Base-by-base conservation (phyloP, 106 monocot species). In the Allium cepa region DNA sequence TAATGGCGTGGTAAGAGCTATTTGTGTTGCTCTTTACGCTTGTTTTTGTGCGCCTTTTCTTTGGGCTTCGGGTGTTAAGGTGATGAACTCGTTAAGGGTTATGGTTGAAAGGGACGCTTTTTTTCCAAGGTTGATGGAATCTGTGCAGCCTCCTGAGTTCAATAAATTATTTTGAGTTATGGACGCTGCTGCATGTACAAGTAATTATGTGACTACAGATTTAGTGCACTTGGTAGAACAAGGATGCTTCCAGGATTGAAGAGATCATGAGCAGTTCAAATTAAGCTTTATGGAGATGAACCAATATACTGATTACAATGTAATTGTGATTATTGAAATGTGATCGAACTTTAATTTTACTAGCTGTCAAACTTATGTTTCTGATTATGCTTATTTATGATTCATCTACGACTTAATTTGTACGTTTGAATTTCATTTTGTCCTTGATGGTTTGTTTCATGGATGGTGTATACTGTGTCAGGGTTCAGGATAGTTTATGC, bases 71-170 rank as follows among this genome's bases (percentile, higher is more conserved):
- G 47, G 83, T 67, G 49, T 26, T 14, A 86, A 81, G 53, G 59
- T 77, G 10, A 53, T 72, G 69, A 11, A 4, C 14, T 79, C 78
- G 14, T 71, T 90, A 63, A 85, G 83, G 13, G 15, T 45, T 13
- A 27, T 86, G 56, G 26, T 79, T 6, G 90, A 90, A 17, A 68
- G 86, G 50, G 90, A 90, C 12, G 76, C 53, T 0, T 86, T 81
- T 73, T 90, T 86, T 70, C 83, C 80, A 5, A 83, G 86, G 50
- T 64, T 83, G 12, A 83, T 85, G 15, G 90, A 90, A 51, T 76
- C 83, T 12, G 66, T 79, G 10, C 80, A 83, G 69, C 64, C 73
- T 10, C 79, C 78, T 0, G 74, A 73, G 70, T 83, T 72, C 63
- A 83, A 62, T 77, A 90, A 90, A 75, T 68, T 83, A 17, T 90